Evolutionary conservation across 1,284 basidiomycete species (phyloP).

Genomic region (Irpex sp.): DNA sequence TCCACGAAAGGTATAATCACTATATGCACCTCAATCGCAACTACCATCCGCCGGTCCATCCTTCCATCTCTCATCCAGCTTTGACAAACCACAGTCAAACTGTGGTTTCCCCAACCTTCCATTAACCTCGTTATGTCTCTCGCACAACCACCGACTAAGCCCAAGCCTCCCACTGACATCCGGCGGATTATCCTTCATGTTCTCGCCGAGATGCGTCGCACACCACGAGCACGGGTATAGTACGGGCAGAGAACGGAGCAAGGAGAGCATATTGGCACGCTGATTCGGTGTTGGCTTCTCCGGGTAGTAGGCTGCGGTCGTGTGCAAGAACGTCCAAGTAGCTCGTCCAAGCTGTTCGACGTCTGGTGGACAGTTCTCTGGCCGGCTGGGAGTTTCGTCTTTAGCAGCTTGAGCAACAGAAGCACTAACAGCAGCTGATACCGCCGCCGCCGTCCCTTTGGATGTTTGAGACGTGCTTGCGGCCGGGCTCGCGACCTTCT

Average conservation of each 20-base stretch:
- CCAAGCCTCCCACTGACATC: conserved; percentile 65
- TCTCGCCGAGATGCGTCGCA: conserved; percentile 72
- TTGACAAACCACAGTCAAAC: conserved; percentile 70
- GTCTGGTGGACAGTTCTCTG: conserved; percentile 79
- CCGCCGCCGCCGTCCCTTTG: conserved; percentile 15
- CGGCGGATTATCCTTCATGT: conserved; percentile 62
- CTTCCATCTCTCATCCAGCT: conserved; percentile 83
- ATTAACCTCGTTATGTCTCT: conserved; percentile 90
- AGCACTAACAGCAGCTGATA: conserved; percentile 32
- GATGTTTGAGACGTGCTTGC: conserved; percentile 36
- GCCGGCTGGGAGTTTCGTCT: conserved; percentile 24
- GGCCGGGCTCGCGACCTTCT: conserved; percentile 15
- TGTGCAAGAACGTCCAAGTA: conserved; percentile 95
- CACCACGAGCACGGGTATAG: conserved; percentile 86
- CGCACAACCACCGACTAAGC: conserved; percentile 83
- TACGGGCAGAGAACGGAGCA: conserved; percentile 71
- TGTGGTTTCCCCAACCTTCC: conserved; percentile 72
- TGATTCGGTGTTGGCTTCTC: conserved; percentile 64
- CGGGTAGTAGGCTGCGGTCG: conserved; percentile 93
- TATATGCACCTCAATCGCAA: conserved; percentile 54
- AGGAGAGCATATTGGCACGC: conserved; percentile 73
- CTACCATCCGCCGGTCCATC: conserved; percentile 84
- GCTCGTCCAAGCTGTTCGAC: conserved; percentile 82
- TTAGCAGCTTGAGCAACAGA: background rate
- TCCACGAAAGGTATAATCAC: background rate